These are phyloP conservation scores for Elaeis guineensis DNA, from an alignment of 176 grass and related monocot genomes.

Conservation along the genomic window DNA sequence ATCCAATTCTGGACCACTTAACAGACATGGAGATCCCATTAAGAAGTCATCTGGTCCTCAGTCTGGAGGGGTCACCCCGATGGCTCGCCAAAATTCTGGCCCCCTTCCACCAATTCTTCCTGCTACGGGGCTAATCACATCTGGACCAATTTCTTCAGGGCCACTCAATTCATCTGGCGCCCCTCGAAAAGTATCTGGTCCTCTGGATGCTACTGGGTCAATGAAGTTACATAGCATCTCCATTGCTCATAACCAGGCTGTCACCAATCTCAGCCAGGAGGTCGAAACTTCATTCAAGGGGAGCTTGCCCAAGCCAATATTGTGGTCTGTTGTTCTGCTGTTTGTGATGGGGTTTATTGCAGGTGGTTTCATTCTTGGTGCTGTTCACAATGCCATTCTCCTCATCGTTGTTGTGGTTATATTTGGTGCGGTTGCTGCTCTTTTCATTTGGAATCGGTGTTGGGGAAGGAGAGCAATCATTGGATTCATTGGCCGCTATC, in stretches of 20 bases:
- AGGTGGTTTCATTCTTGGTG: constrained; percentile 60
- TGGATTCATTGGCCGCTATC: constrained; percentile 46
- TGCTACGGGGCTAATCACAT: constrained; percentile 84
- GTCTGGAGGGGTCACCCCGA: constrained; percentile 68
- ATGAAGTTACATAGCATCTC: constrained; percentile 49
- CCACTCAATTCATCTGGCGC: constrained; percentile 55
- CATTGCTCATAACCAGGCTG: constrained; percentile 58
- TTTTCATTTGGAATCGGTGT: constrained; percentile 56
- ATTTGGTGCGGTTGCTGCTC: constrained; percentile 40
- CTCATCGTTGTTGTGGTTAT: constrained; percentile 40
- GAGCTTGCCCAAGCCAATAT: constrained; percentile 40
- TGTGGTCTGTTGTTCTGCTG: constrained; percentile 43
- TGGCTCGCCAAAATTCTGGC: constrained; percentile 58
- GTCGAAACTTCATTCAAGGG: constrained; percentile 52
- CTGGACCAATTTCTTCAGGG: constrained; percentile 62
- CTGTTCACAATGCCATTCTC: constrained; percentile 48
- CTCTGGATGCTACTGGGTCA: constrained; percentile 42
- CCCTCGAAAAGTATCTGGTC: constrained; percentile 44
- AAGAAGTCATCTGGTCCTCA: constrained; percentile 74
- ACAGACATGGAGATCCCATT: constrained; percentile 69
- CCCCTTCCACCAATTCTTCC: constrained; percentile 58
- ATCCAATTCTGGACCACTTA: constrained; percentile 86
- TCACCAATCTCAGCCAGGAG: constrained; percentile 52
- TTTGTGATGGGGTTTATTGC: constrained; percentile 55
- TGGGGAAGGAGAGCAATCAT: constrained; percentile 49